Base-by-base conservation (phyloP, 2,329 filamentous ascomycete genomes). In the Sarocladiaceae sp. region DNA sequence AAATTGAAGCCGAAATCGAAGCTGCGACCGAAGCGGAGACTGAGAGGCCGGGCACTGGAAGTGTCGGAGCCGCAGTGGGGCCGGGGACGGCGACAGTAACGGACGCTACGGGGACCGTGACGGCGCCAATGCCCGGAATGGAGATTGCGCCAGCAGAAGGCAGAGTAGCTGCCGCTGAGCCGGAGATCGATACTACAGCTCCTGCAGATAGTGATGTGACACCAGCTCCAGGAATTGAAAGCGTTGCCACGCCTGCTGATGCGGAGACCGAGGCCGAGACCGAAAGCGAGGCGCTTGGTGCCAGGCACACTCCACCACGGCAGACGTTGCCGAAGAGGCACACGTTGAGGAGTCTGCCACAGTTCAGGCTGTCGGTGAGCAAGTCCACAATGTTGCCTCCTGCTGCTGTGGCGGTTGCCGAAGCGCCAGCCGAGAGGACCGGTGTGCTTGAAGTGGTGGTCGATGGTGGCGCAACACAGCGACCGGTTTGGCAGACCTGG, bases 301-400 rank as follows among this genome's bases (percentile, higher is more conserved):
- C 15, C 13, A 26, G 8, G 20, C 47, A 50, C 18, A 23, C 17
- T 11, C 47, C 47, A 12, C 18, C 15, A 5, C 17, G 18, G 18
- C 47, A 50, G n/a, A 48, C 44, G 17, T 48, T 48, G 10, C 40
- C 40, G 40, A 22, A 48, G 37, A 47, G 26, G 17, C 42, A 47
- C n/a, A 29, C 42, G 25, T 47, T 47, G 42, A 28, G 23, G n/a
- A 47, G 23, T 28, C 23, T 28, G 22, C 42, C 42, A 17, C 42
- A 47, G 47, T 50, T 50, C 6, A 50, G 22, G 31, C 12, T 36
- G 22, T 50, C 47, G 4, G 18, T 37, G 11, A 50, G 31, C 13
- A 50, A 31, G 18, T 50, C 20, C 5, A 50, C 33, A 12, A 50
- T 26, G 31, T 50, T 50, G 29, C 47, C 47, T 17, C 47, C 47